Percentiles rank a stretch among this genome's conserved stretches.
phyloP scores from a whole-genome alignment of 148 eudicot genomes.

The Talinum fruticosum region DNA sequence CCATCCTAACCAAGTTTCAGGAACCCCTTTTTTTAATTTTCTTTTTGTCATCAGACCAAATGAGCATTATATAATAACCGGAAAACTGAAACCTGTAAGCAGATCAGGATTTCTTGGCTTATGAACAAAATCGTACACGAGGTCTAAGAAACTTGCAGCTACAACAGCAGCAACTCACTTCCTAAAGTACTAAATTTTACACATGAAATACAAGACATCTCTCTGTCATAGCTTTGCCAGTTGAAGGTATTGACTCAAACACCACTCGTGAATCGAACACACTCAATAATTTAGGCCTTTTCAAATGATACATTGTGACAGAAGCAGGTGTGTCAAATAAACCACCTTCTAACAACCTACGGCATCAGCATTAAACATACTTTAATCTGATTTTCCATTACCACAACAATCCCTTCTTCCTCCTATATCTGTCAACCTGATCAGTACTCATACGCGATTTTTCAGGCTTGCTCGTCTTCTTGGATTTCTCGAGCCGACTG shows the following conservation, averaged over 20 bases:
- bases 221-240: slow-evolving; percentile 15
- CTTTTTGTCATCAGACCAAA: background rate
- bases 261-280: slow-evolving; percentile 21
- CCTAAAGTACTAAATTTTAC: slow-evolving; percentile 20
- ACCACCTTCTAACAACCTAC: background rate
- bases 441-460: slow-evolving; percentile 90
- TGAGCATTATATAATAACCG: background rate
- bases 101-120: background rate
- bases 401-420: slow-evolving; percentile 70
- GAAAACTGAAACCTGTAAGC: background rate
- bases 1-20: too few relatives aligned
- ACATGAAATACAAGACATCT: slow-evolving; percentile 16
- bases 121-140: background rate
- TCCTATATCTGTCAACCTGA: slow-evolving; percentile 65
- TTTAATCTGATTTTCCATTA: slow-evolving; percentile 29
- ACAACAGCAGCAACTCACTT: slow-evolving; percentile 6
- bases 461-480: slow-evolving; percentile 72
- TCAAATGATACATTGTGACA: slow-evolving; percentile 26
- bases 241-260: slow-evolving; percentile 14
- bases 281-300: slow-evolving; percentile 17
- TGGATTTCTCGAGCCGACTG: slow-evolving; percentile 82
- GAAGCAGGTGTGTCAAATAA: slow-evolving; percentile 29
- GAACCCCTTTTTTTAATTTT: too few relatives aligned
- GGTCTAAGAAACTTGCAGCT: slow-evolving; percentile 4
- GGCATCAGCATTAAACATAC: background rate